These are phyloP conservation scores for Taphrina deformans DNA, from an alignment of 1,139 yeast genomes.

Conservation along the genomic window DNA sequence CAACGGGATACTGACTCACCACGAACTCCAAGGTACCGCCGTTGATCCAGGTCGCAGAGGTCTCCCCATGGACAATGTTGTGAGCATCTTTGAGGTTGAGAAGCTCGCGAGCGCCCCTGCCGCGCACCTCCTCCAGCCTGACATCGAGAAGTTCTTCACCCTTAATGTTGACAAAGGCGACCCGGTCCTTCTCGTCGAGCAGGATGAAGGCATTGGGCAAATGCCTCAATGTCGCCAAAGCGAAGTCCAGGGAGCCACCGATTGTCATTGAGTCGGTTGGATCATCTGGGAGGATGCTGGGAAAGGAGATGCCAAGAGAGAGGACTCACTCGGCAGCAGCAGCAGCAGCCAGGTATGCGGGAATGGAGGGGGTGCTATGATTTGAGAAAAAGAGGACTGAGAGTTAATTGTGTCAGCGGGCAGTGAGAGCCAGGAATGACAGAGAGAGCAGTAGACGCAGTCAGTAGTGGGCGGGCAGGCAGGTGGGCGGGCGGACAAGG, in stretches of 20 bases:
- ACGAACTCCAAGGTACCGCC: conserved; percentile 3
- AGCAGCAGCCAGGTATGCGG: not conserved
- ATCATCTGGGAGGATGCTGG: not conserved
- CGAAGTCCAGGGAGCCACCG: no score
- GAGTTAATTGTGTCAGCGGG: no score
- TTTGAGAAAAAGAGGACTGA: no score
- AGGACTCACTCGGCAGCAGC: not conserved
- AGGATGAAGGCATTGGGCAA: conserved; percentile 17
- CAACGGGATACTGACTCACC: conserved; percentile 3
- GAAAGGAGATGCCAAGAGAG: no score
- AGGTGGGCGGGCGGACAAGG: no score
- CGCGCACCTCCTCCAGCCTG: not conserved
- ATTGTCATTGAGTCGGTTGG: not conserved
- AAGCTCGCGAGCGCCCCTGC: not conserved
- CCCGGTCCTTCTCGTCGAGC: conserved; percentile 5
- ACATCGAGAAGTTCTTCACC: not conserved
- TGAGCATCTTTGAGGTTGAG: conserved; percentile 12
- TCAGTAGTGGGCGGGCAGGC: no score
- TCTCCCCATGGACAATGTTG: conserved; percentile 2
- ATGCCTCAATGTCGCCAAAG: conserved; percentile 1
- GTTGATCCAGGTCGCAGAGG: conserved; percentile 19
- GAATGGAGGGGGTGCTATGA: no score
- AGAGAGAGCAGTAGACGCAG: no score
- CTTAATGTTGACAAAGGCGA: conserved; percentile 2
- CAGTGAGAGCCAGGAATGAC: no score